Base-by-base conservation (phyloP, 306 rosid genomes). In the Clitoria ternatea region DNA sequence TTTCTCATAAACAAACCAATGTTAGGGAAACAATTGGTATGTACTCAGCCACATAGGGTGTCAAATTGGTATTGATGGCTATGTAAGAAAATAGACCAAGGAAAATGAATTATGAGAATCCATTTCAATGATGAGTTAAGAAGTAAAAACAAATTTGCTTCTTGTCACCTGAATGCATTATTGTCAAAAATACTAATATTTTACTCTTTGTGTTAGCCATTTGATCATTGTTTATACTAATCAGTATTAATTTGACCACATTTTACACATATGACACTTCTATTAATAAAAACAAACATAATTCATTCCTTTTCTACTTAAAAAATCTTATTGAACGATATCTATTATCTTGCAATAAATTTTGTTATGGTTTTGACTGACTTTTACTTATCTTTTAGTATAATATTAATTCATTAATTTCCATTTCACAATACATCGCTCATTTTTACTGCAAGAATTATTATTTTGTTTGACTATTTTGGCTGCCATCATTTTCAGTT, bases 1-100 rank as follows among this genome's bases (percentile, higher is more conserved):
- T 59, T 43, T 39, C 50, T 52, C 35, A 29, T 50, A 50, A 62
- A 77, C 10, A 61, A 50, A 48, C 70, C 80, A 76, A 69, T 76
- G 29, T 47, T 37, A 37, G 15, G 18, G 65, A 69, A 45, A 39
- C 56, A 76, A 3, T 57, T 76, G 74, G 68, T 56, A 6, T 45
- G 53, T 45, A 22, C 30, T n/a, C 11, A 13, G 37, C 69, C 45
- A 65, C 17, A 3, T 8, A 30, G 29, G 7, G 12, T 18, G 45
- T 40, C 61, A 24, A 53, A 27, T 12, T 27, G n/a, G 20, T 37
- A 53, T 54, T 66, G 40, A 63, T 52, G 27, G 23, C 32, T 14
- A 61, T 33, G 24, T 4, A 18, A 37, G 22, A 53, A 69, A 65
- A 53, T 63, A 19, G 39, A 53, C 45, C 2, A 33, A 2, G n/a